Evolutionary conservation across 2,329 filamentous ascomycete species (phyloP).

Genomic region (Clarireedia hainanense): DNA sequence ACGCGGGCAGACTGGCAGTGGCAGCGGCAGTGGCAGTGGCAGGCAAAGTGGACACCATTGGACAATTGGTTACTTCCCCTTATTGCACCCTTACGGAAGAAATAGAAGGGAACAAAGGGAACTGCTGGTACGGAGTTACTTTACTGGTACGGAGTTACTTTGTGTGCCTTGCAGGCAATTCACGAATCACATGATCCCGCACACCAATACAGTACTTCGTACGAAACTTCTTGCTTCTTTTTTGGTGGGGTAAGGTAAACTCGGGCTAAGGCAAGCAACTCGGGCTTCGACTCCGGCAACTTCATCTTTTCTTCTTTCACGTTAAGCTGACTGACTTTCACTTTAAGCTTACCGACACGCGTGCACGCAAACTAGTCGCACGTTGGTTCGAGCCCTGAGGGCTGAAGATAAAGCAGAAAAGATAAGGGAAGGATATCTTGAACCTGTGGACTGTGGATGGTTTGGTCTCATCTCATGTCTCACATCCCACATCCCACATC

Average conservation of each 20-base stretch:
- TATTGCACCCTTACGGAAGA: no score
- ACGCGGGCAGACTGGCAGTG: no score
- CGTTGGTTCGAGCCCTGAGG: not conserved
- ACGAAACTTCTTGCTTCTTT: not conserved
- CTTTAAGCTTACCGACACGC: not conserved
- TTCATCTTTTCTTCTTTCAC: not conserved
- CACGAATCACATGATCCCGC: not conserved
- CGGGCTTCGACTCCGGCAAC: not conserved
- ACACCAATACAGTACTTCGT: no score
- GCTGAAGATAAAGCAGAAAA: no score
- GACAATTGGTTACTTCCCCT: no score
- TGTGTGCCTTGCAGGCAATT: not conserved
- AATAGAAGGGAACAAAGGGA: no score
- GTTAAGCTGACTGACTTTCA: not conserved
- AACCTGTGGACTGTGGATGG: no score
- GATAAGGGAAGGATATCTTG: no score
- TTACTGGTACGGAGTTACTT: no score
- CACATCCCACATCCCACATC: not conserved
- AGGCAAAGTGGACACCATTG: no score
- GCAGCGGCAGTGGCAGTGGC: no score
- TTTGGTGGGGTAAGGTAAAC: not conserved
- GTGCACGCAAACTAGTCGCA: not conserved
- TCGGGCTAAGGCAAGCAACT: not conserved
- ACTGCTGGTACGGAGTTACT: no score
- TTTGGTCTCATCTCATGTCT: not conserved